Evolutionary conservation across 495 filamentous ascomycete genomes (phyloP), one percentile per base, ranked within the genome.

Genomic region (Neurospora sp.): DNA sequence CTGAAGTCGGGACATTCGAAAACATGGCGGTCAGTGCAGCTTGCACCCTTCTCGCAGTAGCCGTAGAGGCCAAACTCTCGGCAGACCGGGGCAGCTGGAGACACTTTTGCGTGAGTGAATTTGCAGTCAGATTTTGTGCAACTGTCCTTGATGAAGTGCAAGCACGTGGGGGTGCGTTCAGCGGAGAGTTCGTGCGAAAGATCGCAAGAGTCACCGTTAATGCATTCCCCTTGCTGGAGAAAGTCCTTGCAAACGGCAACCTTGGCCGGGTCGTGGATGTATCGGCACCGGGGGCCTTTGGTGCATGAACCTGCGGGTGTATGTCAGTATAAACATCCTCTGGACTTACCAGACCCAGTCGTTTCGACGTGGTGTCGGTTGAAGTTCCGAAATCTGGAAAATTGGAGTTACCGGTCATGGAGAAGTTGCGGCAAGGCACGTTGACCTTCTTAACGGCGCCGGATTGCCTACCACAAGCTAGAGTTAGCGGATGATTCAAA

Each of bases 1-100:
- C 92, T 92, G 85, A 96, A 97, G 80, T 98, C 93, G 66, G 96
- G 96, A 79, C 96, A 99, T 80, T 98, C 96, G 76, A 85, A 86
- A 72, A 93, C 90, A 82, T 99, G 96, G 74, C 93, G 92, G 74
- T 97, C 90, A 73, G 90, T 79, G 79, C 96, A 99, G 59, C 84
- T 80, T 54, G 86, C 86, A 66, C 96, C 96, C 79, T 93, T 92
- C 72, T 92, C 90, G 84, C 96, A 99, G 79, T 96, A 98, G 54
- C 96, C 96, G 76, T 96, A 86, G 20, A 88, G 89, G 23, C 92
- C 94, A 83, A 99, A 99, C 14, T 88, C 78, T 73, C 90, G 89
- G 80, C 96, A 99, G 71, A 98, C 92, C 9, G 88, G 91, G 46
- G 95, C 93, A 76, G 89, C 86, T 75, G 93, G 90, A 77, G 92